A percentile compares a stretch with the other conserved stretches of the same genome.
phyloP scores from a whole-genome alignment of 148 eudicot species.

The Selenicereus undatus region DNA sequence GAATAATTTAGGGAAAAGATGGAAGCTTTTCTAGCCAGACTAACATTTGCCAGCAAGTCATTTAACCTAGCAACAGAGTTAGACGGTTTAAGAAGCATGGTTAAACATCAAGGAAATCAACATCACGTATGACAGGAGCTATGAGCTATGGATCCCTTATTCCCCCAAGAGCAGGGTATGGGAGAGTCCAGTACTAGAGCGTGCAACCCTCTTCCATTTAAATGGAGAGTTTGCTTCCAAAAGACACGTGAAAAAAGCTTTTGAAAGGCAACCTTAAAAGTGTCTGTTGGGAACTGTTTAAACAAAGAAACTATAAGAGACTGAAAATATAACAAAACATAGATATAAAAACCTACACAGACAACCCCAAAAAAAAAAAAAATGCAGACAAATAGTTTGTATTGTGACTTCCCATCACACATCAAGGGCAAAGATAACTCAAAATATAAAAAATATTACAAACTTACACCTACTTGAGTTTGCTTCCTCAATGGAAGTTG shows the following conservation, averaged over 20 bases:
- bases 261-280: too few relatives aligned
- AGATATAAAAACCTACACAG: too few relatives aligned
- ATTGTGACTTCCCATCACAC: not conserved
- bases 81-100: not conserved
- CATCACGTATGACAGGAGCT: not conserved
- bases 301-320: too few relatives aligned
- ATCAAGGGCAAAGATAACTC: too few relatives aligned
- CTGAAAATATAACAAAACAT: too few relatives aligned
- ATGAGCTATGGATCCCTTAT: not conserved
- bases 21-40: not conserved
- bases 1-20: not conserved
- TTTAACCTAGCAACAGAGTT: not conserved
- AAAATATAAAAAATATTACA: too few relatives aligned
- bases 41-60: not conserved
- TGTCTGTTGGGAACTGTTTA: too few relatives aligned
- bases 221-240: too few relatives aligned
- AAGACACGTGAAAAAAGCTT: too few relatives aligned
- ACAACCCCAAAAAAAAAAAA: too few relatives aligned
- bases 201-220: too few relatives aligned
- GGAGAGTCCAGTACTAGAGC: too few relatives aligned
- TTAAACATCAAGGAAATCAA: not conserved
- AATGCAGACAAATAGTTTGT: not conserved
- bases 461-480: not conserved
- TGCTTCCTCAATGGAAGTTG: conserved; percentile 2
- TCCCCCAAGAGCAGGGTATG: not conserved